phyloP scores from a whole-genome alignment of 2,329 filamentous ascomycete genomes.

The Cladophialophora chaetospira region DNA sequence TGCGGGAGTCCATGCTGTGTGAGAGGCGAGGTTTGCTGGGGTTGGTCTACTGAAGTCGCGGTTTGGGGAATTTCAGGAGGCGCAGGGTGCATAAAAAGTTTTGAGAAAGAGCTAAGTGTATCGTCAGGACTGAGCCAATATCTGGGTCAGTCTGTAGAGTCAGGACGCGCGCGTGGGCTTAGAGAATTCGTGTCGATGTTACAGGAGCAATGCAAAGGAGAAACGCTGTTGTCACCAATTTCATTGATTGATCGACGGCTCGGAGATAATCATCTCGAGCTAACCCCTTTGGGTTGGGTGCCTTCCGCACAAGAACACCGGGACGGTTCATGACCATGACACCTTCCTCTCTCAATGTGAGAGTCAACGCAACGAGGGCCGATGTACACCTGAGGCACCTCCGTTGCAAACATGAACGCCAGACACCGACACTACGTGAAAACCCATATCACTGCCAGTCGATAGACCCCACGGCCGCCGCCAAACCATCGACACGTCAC shows the following conservation, averaged over 20 bases:
- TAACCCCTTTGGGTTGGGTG: neutral
- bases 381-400: too few species aligned
- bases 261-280: too few species aligned
- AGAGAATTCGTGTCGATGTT: conserved; percentile 1
- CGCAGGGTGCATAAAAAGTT: conserved; percentile 68
- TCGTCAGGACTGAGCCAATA: conserved; percentile 58
- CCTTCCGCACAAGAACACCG: too few species aligned
- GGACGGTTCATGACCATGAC: too few species aligned
- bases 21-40: conserved; percentile 35
- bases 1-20: conserved; percentile 63
- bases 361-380: too few species aligned
- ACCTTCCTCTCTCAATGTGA: too few species aligned
- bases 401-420: neutral
- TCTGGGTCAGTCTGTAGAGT: conserved; percentile 52
- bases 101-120: conserved; percentile 38
- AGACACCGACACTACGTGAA: neutral
- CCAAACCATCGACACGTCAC: neutral
- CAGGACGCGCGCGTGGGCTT: conserved; percentile 1
- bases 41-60: conserved; percentile 44
- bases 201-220: too few species aligned
- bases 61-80: conserved; percentile 53
- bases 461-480: neutral
- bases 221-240: neutral
- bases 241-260: too few species aligned
- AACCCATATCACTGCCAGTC: neutral